Evolutionary conservation across 345 rosid species (phyloP), one percentile per base, ranked within the genome.

Genomic region (Eucalyptus cloeziana): DNA sequence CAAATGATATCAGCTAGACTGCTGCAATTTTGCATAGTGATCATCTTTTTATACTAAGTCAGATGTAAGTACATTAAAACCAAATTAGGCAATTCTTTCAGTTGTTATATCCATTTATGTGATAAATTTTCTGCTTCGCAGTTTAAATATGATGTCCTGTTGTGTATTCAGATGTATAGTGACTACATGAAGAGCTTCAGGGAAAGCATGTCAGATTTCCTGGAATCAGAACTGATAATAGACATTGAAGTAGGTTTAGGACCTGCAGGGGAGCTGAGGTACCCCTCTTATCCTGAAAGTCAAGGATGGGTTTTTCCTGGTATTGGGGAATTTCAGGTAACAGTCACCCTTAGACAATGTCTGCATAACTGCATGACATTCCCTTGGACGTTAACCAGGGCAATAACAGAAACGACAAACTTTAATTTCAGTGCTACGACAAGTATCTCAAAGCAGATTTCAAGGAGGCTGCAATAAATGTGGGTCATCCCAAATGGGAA

Each of bases 241-340:
- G 98, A 95, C 92, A 94, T 97, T 16, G 98, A 97, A 93, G 95
- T 96, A 58, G 98, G 99, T 62, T 94, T 96, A 89, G 97, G 99
- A 47, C 97, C 99, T 11, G 95, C 97, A n/a, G 99, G 99, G 76
- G 99, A 97, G 92, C 96, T 96, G 17, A 93, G 99, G 87, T 96
- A 96, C 79, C 97, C 99, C 64, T 93, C 99, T 89, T 97, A 96
- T 90, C 95, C 97, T 4, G 88, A 89, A 92, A 94, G 90, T 86
- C 97, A 94, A 91, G 98, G 97, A 13, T 97, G 99, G 98, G 92
- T 89, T 54, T 97, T 93, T 89, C 97, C 99, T 24, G 98, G 99
- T 49, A 94, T 95, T 45, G 99, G 97, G 86, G 99, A 97, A 89
- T 97, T 96, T 87, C 98, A 94, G 96, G 98, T 95, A 86, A 86